Base-by-base conservation (phyloP, 192 early-diverging fungal species). In the Umbelopsis sp. region DNA sequence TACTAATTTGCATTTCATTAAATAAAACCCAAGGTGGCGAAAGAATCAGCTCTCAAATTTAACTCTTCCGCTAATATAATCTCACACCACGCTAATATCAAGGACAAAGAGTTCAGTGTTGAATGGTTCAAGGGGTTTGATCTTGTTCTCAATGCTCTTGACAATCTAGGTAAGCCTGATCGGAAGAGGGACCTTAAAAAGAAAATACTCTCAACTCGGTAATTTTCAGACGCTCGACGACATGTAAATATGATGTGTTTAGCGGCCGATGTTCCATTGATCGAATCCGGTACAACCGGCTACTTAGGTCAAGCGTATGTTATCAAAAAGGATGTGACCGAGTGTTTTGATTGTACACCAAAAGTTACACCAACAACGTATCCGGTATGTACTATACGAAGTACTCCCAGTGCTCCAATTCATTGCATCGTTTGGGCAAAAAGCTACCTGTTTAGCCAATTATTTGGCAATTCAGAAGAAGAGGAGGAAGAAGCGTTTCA, bases 371-470 rank as follows among this genome's bases (percentile, higher is more conserved):
- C 90, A 59, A 96, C 89, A 68, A 95, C 97, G 0, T 98, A 92
- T 68, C 93, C 98, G 20, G 93, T 98, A 7, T 99, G 98, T 77
- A 99, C 98, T 7, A 98, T 99, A 73, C 88, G 98, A 43, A 94
- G 92, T 34, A 99, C 98, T 6, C 98, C 98, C 0, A 92, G 87
- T 49, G 88, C 90, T 29, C 94, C 98, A 17, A 95, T 99, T 50
- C 98, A 99, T 76, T 98, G 97, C 71, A 95, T 99, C 71, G 97
- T 98, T 29, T 99, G 98, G 98, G 94, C 97, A 71, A 99, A 99
- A 79, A 93, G 89, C 72, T 99, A 96, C 80, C 83, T 98, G 36
- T 98, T 98, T 78, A 89, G 84, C 66, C 81, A 87, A 72, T 83
- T 94, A 16, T 96, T 98, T 84, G 96, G 96, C 45, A 84, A 85